Base-by-base conservation (phyloP, 495 filamentous ascomycete species). In the Hapsidospora chrysogenum region DNA sequence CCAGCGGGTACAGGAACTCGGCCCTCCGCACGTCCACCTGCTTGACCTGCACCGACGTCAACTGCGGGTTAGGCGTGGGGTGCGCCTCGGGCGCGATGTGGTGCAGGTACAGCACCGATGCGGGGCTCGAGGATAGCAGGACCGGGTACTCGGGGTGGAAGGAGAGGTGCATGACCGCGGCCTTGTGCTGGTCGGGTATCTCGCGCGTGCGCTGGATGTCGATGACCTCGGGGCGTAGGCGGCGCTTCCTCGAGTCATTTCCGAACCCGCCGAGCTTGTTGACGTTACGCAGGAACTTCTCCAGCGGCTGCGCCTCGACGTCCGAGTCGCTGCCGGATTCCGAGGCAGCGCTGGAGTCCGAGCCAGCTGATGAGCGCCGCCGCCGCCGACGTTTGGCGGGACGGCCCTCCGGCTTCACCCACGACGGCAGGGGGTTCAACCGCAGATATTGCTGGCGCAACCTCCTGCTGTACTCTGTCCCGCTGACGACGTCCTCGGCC, bases 71-170 rank as follows among this genome's bases (percentile, higher is more conserved):
- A 16, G 81, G 76, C 3, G 59, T 68, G 17, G 80, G 78, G 29
- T 70, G 57, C 2, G 79, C 72, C 7, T 76, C 70, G 11, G 84
- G 74, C 14, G 74, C 74, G 45, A 96, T 72, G 43, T 93, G 86
- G 55, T 96, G 82, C 18, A 97, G 65, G 52, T 75, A 85, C 39
- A 96, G 65, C 10, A 85, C 78, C 20, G 80, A 81, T 30, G 85
- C 77, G 19, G 74, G 74, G 17, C 85, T 86, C 21, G 85, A 82
- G 35, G 85, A 89, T 41, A 97, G 74, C 22, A 97, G 66, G 22
- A 97, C 73, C 2, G 89, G 83, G 44, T 84, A 76, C 35, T 67
- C 61, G 20, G 87, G 86, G 60, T 97, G 89, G 68, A 95, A 94
- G 10, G 66, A 66, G 25, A 97, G 74, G 13, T 84, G 84, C 16